Evolutionary conservation across 768 basidiomycete species (phyloP), one percentile per base, ranked within the genome.

Genomic region (Pisolithus tinctorius): DNA sequence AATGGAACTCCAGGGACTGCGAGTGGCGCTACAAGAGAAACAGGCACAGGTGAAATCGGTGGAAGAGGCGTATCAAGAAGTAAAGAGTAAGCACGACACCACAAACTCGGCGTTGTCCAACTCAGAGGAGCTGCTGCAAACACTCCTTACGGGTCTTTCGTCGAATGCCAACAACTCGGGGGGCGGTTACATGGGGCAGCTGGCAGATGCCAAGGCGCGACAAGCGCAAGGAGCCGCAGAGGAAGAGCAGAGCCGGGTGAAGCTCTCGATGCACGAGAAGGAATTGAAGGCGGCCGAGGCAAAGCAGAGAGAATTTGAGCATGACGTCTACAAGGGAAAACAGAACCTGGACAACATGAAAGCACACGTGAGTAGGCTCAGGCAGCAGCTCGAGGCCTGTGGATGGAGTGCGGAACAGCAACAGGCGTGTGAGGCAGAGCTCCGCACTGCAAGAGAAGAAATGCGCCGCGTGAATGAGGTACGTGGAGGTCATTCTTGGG

Each of bases 101-200:
- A 74, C 82, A 2, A 75, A 82, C 50, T 71, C 76, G 4, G 77
- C 82, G 27, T 77, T 95, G 8, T 64, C 77, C 13, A 86, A 81
- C 17, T 79, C 85, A 14, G 94, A 98, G 67, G 91, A 93, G 59
- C 85, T 98, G n/a, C 77, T 98, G 0, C 95, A 98, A 66, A 91
- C 92, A 0, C 82, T 98, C 17, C 76, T 95, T 44, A 98, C 95
- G 0, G 96, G 96, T 41, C 81, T 97, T 9, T 83, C 93, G 1
- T 86, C 72, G 38, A 77, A 77, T 47, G 68, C 75, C 27, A 82
- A 80, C 52, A 83, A 82, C 38, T 79, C 82, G 16, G 84, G 88
- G 8, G 92, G 93, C 2, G 96, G 96, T 0, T 98, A 97, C 67
- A 86, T 98, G 83, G 96, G 93, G 17, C 94, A 97, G 65, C 80